A percentile compares a stretch with the other conserved stretches of the same genome.
Evolutionary conservation across 2,329 filamentous ascomycete genomes (phyloP).

Genomic region (Colletotrichum sp.): DNA sequence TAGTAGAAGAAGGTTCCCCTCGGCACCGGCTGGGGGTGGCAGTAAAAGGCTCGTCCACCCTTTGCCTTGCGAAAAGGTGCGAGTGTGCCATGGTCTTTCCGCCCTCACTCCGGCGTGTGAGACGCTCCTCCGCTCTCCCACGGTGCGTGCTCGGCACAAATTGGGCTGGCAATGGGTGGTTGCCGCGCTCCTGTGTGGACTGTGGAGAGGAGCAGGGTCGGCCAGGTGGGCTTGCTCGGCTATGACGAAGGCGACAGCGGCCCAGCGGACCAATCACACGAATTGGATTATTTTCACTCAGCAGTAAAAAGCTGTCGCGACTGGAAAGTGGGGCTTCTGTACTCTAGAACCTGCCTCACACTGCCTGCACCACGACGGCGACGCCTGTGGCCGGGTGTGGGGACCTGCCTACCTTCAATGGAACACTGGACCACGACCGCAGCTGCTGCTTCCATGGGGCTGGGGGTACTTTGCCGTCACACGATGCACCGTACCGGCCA

Average conservation of each 20-base stretch:
- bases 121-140: not conserved
- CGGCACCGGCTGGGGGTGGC: slow-evolving; percentile 8
- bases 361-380: not conserved
- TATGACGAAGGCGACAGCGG: slow-evolving; percentile 24
- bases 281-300: slow-evolving; percentile 23
- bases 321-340: slow-evolving; percentile 7
- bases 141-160: slow-evolving; percentile 12
- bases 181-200: slow-evolving; percentile 12
- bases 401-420: not conserved
- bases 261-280: slow-evolving; percentile 21
- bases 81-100: not conserved
- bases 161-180: not conserved
- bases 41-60: not conserved
- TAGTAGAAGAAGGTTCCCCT: slow-evolving; percentile 8
- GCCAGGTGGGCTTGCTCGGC: slow-evolving; percentile 19
- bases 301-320: slow-evolving; percentile 9
- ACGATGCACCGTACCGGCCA: not conserved
- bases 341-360: not conserved
- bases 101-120: not conserved
- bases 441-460: not conserved
- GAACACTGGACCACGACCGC: not conserved
- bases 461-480: not conserved
- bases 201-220: slow-evolving; percentile 14
- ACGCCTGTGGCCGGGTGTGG: not conserved
- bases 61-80: not conserved